Conservation (phyloP, 768 basidiomycete genomes). For the Mycena filopes region DNA sequence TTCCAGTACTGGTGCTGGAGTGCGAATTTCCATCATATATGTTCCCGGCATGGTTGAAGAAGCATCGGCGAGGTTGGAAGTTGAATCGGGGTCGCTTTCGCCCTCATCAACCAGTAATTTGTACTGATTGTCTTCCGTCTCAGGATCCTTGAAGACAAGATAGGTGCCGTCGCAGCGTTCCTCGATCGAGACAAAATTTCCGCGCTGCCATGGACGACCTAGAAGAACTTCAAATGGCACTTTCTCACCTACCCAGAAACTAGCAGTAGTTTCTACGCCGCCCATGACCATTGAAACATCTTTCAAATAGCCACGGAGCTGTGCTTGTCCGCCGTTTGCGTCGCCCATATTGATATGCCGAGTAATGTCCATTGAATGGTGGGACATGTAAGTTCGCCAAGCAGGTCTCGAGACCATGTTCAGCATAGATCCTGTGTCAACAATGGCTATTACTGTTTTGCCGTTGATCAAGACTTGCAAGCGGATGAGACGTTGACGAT, state of each 20-base stretch:
- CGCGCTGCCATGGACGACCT: constrained; percentile 37
- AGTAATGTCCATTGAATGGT: constrained; percentile 24
- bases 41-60: constrained; percentile 9
- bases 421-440: constrained; percentile 25
- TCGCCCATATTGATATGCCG: no score
- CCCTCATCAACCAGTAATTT: constrained; percentile 16
- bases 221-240: no score
- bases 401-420: constrained; percentile 16
- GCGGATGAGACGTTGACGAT: constrained; percentile 15
- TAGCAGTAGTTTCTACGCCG: no score
- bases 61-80: no score
- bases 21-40: background rate
- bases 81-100: no score
- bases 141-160: constrained; percentile 13
- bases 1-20: background rate
- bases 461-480: constrained; percentile 11
- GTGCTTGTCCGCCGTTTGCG: no score
- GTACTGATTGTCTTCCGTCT: background rate
- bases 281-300: no score
- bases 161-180: constrained; percentile 34
- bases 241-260: no score
- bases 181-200: constrained; percentile 36
- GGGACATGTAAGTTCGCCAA: constrained; percentile 5
- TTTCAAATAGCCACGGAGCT: no score
- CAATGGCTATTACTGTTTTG: constrained; percentile 11